phyloP scores from a whole-genome alignment of 2,329 filamentous ascomycete species.

The Epichloe hybrida region DNA sequence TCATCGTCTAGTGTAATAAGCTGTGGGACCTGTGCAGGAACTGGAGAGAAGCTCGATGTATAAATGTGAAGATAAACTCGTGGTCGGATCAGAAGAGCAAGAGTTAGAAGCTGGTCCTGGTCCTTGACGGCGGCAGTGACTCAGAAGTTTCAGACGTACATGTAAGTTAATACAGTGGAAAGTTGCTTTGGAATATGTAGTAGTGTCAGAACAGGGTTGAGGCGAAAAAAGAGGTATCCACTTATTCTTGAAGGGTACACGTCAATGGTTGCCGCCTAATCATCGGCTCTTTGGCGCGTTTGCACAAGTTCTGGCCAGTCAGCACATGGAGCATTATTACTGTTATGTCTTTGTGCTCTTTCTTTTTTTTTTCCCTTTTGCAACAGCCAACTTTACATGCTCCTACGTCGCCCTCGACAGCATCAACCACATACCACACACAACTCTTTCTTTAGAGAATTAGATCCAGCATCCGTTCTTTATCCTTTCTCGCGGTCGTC shows the following conservation, averaged over 20 bases:
- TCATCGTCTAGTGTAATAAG: too few species aligned
- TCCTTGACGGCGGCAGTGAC: too few species aligned
- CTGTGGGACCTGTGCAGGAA: too few species aligned
- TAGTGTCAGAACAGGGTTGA: neutral
- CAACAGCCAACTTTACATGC: neutral
- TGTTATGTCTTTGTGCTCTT: constrained; percentile 2
- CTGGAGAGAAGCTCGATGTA: too few species aligned
- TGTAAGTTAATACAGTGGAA: too few species aligned
- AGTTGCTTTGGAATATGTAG: neutral
- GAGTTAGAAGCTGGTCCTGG: too few species aligned
- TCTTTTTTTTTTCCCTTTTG: constrained; percentile 5
- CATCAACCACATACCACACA: neutral
- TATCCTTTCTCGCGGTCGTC: neutral
- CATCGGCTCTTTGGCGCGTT: constrained; percentile 4
- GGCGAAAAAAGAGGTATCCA: neutral
- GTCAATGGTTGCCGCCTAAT: constrained; percentile 5
- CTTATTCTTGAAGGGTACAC: too few species aligned
- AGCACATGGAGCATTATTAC: neutral
- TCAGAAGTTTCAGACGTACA: too few species aligned
- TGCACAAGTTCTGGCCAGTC: neutral
- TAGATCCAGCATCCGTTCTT: constrained; percentile 5
- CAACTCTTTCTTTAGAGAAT: neutral
- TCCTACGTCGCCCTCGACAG: constrained; percentile 1
- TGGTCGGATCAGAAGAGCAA: too few species aligned
- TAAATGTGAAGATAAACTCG: too few species aligned